These are phyloP conservation scores for Houttuynia cordata DNA, from an alignment of 164 flowering plant species.

Conservation along the genomic window DNA sequence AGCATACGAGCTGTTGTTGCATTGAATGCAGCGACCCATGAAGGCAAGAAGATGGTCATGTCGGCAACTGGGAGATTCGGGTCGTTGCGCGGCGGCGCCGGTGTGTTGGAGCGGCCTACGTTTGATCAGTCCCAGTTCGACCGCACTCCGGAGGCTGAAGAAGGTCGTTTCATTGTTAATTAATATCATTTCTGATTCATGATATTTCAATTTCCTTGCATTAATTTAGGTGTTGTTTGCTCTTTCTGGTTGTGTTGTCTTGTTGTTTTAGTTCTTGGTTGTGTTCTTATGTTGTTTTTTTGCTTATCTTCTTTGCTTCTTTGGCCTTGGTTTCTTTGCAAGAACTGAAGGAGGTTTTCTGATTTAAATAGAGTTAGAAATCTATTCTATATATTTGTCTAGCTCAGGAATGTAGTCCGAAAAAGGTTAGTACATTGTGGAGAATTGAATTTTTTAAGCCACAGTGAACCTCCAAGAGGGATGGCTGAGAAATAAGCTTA, in stretches of 20 bases:
- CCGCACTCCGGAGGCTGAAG: slow-evolving; percentile 6
- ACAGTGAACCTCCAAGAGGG: no score
- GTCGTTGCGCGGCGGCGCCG: slow-evolving; percentile 15
- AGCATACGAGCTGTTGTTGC: background rate
- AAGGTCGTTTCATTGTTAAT: background rate
- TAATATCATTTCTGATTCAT: no score
- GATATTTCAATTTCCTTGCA: background rate
- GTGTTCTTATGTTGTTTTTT: background rate
- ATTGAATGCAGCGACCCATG: background rate
- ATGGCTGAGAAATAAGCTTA: no score
- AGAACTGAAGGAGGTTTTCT: no score
- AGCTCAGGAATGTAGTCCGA: no score
- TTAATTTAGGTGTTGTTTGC: background rate
- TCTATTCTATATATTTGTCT: no score
- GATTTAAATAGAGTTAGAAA: no score
- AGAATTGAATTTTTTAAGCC: no score
- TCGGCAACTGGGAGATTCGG: slow-evolving; percentile 12
- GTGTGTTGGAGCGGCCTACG: slow-evolving; percentile 16
- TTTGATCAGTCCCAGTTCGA: slow-evolving; percentile 20
- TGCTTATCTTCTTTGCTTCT: background rate
- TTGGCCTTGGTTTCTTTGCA: background rate
- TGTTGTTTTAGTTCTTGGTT: background rate
- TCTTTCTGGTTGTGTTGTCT: background rate
- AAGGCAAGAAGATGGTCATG: background rate
- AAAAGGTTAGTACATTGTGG: no score